Base-by-base conservation (phyloP, 441 rosid genomes). In the Populus hybrid region DNA sequence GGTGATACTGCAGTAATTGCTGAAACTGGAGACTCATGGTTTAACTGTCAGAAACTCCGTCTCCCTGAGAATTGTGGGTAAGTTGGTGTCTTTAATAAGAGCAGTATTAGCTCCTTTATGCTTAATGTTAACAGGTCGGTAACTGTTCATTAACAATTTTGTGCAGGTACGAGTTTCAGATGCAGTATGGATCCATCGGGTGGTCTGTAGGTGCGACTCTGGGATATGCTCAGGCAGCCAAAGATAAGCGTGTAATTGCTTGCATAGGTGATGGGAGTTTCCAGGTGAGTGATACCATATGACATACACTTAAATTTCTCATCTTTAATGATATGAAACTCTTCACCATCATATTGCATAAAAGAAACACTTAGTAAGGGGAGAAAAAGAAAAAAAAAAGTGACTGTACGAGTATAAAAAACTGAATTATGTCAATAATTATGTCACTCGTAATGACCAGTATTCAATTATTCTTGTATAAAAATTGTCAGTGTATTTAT, bases 221-320 rank as follows among this genome's bases (percentile, higher is more conserved):
- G 20, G 95, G 95, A 46, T 91, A 89, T 78, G 91, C 92, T 69
- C 95, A 91, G 86, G 91, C 91, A 8, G 88, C 89, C 23, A 83
- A 66, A 68, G 82, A 85, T 64, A 91, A 91, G 81, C 93, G 93
- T 8, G 89, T 91, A 20, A 89, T 91, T 75, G 89, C 95, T 82
- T 91, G 92, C 86, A 89, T 91, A 26, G 93, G 95, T 50, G 95
- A 91, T 68, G 93, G 95, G 8, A 91, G 93, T 82, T 91, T 91
- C 82, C 95, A 90, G 89, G 95, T 87, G 72, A 69, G 80, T 79
- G 16, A 23, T 42, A 5, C 23, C 21, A 21, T 38, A 26, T 54
- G 28, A 23, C 7, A 34, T 38, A 75, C 10, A 68, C 21, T 20
- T 24, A 1, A 10, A 5, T 38, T 32, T 14, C 14, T 21, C 9